These are phyloP conservation scores for Alternaria consortialis DNA, from an alignment of 2,329 filamentous ascomycete species.

Conservation along the genomic window DNA sequence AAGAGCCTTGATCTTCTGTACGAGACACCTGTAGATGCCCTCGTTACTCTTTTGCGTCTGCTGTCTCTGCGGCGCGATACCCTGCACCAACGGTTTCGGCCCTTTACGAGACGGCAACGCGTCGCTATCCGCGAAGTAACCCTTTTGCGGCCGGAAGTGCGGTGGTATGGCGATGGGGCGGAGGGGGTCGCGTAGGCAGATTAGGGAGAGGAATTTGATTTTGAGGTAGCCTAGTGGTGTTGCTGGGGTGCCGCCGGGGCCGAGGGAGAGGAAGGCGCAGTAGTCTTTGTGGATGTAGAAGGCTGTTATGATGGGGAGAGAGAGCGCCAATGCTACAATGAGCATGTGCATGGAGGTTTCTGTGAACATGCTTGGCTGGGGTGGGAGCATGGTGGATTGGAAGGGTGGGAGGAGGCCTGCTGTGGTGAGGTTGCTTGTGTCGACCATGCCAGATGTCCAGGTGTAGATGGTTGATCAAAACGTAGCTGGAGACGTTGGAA, in stretches of 20 bases:
- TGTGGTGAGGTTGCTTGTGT: neutral
- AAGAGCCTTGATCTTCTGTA: conserved; percentile 29
- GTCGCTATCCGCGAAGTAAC: conserved; percentile 62
- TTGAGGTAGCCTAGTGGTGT: conserved; percentile 77
- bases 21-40: conserved; percentile 53
- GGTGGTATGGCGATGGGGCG: conserved; percentile 63
- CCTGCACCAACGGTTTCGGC: conserved; percentile 71
- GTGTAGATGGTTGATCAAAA: neutral
- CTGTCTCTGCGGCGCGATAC: conserved; percentile 85
- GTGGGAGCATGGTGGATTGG: neutral
- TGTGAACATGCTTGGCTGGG: conserved; percentile 3
- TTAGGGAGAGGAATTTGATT: conserved; percentile 75
- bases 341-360: conserved; percentile 8
- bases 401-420: neutral
- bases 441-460: neutral
- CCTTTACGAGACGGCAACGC: conserved; percentile 69
- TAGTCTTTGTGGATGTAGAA: conserved; percentile 73
- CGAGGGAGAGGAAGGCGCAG: conserved; percentile 76
- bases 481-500: neutral
- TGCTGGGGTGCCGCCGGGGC: conserved; percentile 80
- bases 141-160: conserved; percentile 62
- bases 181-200: conserved; percentile 76
- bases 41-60: conserved; percentile 71
- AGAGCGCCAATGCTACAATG: conserved; percentile 20
- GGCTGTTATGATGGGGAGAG: conserved; percentile 38